A percentile compares a stretch with the other conserved stretches of the same genome.
phyloP scores from a whole-genome alignment of 1,284 basidiomycete genomes.

The Ceratorhiza oryzae-sativae region DNA sequence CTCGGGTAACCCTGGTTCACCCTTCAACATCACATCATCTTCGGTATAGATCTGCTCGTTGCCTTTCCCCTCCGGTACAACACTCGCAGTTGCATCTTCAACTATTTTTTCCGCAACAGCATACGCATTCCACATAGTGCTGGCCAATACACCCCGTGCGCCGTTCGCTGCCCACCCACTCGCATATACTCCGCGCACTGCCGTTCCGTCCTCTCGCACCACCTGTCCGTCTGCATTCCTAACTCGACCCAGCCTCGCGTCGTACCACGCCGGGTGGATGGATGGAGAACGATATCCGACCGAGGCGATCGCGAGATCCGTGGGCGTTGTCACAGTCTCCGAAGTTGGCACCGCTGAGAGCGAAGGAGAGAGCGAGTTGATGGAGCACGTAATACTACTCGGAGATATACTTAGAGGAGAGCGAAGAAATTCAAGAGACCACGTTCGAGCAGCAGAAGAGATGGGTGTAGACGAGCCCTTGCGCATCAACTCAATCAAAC shows the following conservation, averaged over 20 bases:
- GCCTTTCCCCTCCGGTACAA: conserved; percentile 43
- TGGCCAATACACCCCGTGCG: conserved; percentile 90
- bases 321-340: conserved; percentile 59
- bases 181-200: conserved; percentile 62
- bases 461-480: conserved; percentile 66
- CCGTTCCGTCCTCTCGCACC: conserved; percentile 46
- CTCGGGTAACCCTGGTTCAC: conserved; percentile 52
- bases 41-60: conserved; percentile 53
- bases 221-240: conserved; percentile 55
- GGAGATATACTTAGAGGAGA: conserved; percentile 62
- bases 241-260: conserved; percentile 63
- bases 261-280: conserved; percentile 55
- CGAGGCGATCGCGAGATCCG: conserved; percentile 86
- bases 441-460: conserved; percentile 60
- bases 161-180: conserved; percentile 95
- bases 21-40: conserved; percentile 51
- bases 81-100: conserved; percentile 54
- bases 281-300: conserved; percentile 78
- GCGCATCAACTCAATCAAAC: conserved; percentile 69
- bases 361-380: conserved; percentile 60
- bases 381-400: conserved; percentile 45
- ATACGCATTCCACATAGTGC: conserved; percentile 95
- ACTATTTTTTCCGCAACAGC: conserved; percentile 75
- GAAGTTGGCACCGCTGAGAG: conserved; percentile 68
- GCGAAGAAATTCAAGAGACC: conserved; percentile 84